Base-by-base conservation (phyloP, 192 early-diverging fungal species). In the Backusella sp. region DNA sequence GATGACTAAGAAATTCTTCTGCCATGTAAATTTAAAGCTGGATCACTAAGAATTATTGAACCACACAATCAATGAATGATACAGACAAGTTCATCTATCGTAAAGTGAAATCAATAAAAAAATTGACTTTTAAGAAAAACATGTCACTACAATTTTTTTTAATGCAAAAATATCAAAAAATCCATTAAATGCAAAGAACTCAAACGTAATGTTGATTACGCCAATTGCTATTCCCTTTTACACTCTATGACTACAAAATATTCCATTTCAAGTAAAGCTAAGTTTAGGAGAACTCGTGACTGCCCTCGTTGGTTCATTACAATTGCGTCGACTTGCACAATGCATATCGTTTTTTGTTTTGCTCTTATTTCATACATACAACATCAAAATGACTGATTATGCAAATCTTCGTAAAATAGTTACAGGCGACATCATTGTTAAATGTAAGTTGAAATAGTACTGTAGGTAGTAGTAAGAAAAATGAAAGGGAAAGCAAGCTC, bases 361-460 rank as follows among this genome's bases (percentile, higher is more conserved):
- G 6, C 6, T n/a, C 19, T n/a, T 49, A 6, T n/a, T 49, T 11
- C 0, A 21, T 28, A 53, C 0, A 59, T 59, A 62, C 26, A 62
- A 62, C 2, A 32, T 12, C 56, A 28, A 62, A 62, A 62, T 69
- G 34, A 76, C 75, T 23, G 75, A 80, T 35, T 80, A 80, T 46
- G 67, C 66, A 26, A 68, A 80, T 44, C 66, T 80, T 49, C 79
- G 79, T 32, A 80, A 80, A 73, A 56, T 80, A 52, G 71, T 80
- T 4, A 76, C 75, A 49, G 81, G 81, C n/a, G 81, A 83, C 67
- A 79, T 83, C 26, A 79, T 71, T 66, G 44, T 83, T 8, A 83
- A 83, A 46, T 83, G 81, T 79, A 74, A 73, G 74, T 73, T 41
- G 4, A 67, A 19, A 65, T 68, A 8, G 41, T 52, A 28, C 73